Evolutionary conservation across 345 rosid species (phyloP).

Genomic region (Rubroshorea leprosula): DNA sequence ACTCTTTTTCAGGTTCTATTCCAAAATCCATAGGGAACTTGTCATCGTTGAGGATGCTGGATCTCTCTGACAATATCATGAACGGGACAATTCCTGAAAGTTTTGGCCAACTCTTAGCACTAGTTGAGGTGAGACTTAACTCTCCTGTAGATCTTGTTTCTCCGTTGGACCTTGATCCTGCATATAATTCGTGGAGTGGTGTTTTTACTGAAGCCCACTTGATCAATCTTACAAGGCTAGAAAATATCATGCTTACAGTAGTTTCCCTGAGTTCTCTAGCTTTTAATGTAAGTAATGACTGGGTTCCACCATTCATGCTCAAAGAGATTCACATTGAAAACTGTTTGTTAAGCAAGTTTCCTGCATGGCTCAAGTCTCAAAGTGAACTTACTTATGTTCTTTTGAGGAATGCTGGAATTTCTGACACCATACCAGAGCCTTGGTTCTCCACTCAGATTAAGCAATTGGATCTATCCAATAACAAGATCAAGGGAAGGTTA

Average conservation of each 20-base stretch:
- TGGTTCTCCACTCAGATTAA: slow-evolving; percentile 13
- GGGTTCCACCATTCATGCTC: slow-evolving; percentile 7
- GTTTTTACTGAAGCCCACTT: slow-evolving; percentile 11
- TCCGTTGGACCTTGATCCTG: background rate
- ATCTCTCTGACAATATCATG: slow-evolving; percentile 8
- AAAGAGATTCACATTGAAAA: background rate
- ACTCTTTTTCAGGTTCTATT: too few species aligned
- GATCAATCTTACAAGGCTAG: background rate
- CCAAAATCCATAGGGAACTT: slow-evolving; percentile 5
- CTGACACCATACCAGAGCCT: background rate
- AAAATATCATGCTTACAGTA: background rate
- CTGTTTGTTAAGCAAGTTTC: slow-evolving; percentile 2
- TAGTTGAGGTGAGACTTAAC: slow-evolving; percentile 8
- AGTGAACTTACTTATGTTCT: background rate
- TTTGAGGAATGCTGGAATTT: background rate
- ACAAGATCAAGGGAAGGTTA: background rate
- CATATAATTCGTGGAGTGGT: slow-evolving; percentile 7
- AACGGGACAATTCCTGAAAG: slow-evolving; percentile 4
- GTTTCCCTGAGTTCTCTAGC: slow-evolving; percentile 1
- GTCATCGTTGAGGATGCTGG: slow-evolving; percentile 11
- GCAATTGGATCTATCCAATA: background rate
- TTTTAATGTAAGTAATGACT: background rate
- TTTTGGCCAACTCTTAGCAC: slow-evolving; percentile 11
- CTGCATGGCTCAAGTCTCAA: slow-evolving; percentile 7
- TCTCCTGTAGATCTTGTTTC: too few species aligned